phyloP scores from a whole-genome alignment of 495 filamentous ascomycete species.

The Lasiosphaeria hispida region DNA sequence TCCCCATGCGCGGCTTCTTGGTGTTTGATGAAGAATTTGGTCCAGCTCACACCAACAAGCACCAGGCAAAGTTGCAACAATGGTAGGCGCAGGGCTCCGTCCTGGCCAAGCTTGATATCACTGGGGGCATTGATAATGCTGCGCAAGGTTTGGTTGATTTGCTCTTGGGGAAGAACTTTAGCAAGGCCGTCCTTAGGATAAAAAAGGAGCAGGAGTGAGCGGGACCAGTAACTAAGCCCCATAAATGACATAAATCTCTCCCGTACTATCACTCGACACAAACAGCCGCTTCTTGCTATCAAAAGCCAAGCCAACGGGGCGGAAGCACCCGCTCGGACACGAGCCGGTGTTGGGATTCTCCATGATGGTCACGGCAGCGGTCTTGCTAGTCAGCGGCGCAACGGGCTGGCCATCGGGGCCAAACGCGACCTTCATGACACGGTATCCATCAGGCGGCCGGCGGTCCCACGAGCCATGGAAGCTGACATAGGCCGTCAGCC shows the following conservation, averaged over 20 bases:
- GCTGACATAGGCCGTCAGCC: constrained; percentile 44
- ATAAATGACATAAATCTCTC: constrained; percentile 50
- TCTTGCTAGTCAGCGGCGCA: constrained; percentile 36
- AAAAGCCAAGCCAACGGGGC: constrained; percentile 50
- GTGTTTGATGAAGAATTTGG: too few species aligned
- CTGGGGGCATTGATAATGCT: too few species aligned
- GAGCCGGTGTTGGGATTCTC: constrained; percentile 39
- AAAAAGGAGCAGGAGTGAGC: too few species aligned
- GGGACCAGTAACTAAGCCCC: too few species aligned
- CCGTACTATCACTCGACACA: constrained; percentile 47
- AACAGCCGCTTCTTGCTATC: constrained; percentile 46
- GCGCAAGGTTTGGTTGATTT: too few species aligned
- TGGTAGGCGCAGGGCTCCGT: too few species aligned
- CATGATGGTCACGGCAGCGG: constrained; percentile 45
- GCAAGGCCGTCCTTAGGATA: too few species aligned
- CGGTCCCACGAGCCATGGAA: constrained; percentile 59
- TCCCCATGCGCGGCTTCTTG: too few species aligned
- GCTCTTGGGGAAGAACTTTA: too few species aligned
- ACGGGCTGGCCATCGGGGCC: constrained; percentile 41
- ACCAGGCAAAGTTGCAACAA: too few species aligned
- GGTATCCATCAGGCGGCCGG: constrained; percentile 44
- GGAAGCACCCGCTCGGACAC: constrained; percentile 45
- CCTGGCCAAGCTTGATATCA: too few species aligned
- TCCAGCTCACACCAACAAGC: too few species aligned
- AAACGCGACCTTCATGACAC: constrained; percentile 47